Conservation (phyloP, 176 grass and related monocot species). For the Musa schizocarpa region DNA sequence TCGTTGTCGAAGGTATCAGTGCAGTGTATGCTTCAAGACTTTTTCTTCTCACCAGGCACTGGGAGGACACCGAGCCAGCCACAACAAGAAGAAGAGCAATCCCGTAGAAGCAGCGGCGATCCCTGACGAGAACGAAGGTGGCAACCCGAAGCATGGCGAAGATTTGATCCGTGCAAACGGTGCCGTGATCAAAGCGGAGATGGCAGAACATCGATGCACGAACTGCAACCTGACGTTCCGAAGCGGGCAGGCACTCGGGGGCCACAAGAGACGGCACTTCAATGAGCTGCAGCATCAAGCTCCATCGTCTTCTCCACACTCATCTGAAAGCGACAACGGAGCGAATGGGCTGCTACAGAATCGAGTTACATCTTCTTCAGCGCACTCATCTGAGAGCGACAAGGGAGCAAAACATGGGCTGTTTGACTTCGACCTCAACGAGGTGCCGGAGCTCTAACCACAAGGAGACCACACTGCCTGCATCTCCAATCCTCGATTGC, state of each 20-base stretch:
- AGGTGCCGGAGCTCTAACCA: not conserved
- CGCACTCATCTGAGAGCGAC: not conserved
- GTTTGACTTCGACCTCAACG: not conserved
- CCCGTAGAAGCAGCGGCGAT: not conserved
- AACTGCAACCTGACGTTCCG: not conserved
- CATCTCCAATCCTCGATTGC: no score
- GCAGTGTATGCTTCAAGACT: not conserved
- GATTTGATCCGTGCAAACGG: not conserved
- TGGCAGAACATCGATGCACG: not conserved
- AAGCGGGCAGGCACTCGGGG: constrained; percentile 11
- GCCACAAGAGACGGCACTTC: constrained; percentile 12
- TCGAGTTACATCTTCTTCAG: no score
- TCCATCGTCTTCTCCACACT: not conserved
- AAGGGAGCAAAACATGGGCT: not conserved
- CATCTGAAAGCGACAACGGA: not conserved
- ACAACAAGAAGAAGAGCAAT: not conserved
- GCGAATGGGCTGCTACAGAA: not conserved
- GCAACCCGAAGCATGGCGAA: not conserved
- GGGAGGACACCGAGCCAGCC: constrained; percentile 7
- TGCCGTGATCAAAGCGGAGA: not conserved
- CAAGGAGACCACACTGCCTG: no score
- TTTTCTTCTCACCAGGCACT: constrained; percentile 14
- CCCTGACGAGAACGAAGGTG: not conserved
- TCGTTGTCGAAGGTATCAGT: not conserved
- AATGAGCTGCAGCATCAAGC: not conserved